Evolutionary conservation across 176 grass and related monocot species (phyloP).

Genomic region (Pontederia crassipes): DNA sequence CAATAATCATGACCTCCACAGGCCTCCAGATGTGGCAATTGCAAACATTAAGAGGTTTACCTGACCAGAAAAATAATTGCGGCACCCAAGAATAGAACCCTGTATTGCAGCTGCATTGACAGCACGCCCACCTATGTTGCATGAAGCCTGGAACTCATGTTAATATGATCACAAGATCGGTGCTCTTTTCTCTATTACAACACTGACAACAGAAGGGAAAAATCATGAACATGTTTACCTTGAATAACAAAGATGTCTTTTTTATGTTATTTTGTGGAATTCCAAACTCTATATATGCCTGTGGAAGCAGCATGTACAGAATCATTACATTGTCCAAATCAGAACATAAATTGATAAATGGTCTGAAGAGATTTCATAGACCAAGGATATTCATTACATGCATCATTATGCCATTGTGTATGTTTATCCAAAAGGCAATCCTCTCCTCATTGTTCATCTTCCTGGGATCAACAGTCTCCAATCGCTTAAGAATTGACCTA

Average conservation of each 20-base stretch:
- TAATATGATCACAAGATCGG: not conserved
- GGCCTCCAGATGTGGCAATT: not conserved
- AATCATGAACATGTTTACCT: not conserved
- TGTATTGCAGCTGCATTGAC: conserved; percentile 15
- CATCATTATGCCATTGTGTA: conserved; percentile 20
- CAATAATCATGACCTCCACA: not conserved
- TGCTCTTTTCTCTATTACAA: not conserved
- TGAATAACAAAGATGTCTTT: conserved; percentile 7
- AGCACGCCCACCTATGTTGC: conserved; percentile 3
- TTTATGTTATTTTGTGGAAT: not conserved
- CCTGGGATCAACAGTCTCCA: conserved; percentile 15
- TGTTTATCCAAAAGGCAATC: conserved; percentile 22
- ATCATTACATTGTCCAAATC: not conserved
- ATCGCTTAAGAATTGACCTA: conserved; percentile 5
- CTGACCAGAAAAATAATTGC: not conserved
- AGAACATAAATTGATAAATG: not conserved
- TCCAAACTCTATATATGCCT: conserved; percentile 12
- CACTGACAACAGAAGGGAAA: no score
- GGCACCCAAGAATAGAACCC: conserved; percentile 8
- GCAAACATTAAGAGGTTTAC: not conserved
- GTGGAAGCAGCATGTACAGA: not conserved
- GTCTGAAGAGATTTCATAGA: not conserved
- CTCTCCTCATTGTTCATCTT: conserved; percentile 16
- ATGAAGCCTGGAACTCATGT: conserved; percentile 1
- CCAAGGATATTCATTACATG: conserved; percentile 1